Percentiles rank a stretch among this genome's conserved stretches.
Conservation (phyloP, 331 rosid genomes). For the Quercus phellos region DNA sequence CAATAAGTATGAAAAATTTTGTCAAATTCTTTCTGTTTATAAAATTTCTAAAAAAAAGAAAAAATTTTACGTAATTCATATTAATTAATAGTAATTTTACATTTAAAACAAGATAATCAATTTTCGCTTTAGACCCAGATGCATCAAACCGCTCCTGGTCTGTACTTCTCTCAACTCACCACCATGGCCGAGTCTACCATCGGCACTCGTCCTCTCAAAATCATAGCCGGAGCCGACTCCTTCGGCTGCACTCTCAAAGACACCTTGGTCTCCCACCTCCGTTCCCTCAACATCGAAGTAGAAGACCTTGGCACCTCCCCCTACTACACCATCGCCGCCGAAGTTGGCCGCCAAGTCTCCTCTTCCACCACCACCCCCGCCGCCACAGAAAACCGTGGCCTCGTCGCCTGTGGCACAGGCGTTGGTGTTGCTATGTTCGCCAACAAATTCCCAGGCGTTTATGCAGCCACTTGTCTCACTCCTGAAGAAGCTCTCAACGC, state of each 20-base stretch:
- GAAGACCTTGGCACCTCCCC: constrained; percentile 85
- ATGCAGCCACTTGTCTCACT: constrained; percentile 59
- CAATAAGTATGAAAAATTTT: too few relatives aligned
- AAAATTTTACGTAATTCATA: too few relatives aligned
- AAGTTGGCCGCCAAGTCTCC: constrained; percentile 81
- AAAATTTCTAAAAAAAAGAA: too few relatives aligned
- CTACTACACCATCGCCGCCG: constrained; percentile 78
- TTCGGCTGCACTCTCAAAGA: constrained; percentile 73
- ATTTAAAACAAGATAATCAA: too few relatives aligned
- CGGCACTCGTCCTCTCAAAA: constrained; percentile 34
- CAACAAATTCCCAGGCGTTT: constrained; percentile 76
- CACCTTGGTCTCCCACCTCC: constrained; percentile 56
- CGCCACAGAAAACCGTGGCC: constrained; percentile 44
- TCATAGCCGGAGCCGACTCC: constrained; percentile 75
- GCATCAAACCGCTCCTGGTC: too few relatives aligned
- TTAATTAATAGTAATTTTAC: too few relatives aligned
- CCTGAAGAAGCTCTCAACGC: constrained; percentile 61
- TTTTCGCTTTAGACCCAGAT: too few relatives aligned
- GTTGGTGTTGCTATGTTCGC: constrained; percentile 86
- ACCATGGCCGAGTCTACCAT: constrained; percentile 35
- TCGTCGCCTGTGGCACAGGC: constrained; percentile 90
- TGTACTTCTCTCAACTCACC: neutral
- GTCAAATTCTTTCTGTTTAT: too few relatives aligned
- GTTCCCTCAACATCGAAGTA: constrained; percentile 58
- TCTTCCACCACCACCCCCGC: constrained; percentile 26